phyloP scores from a whole-genome alignment of 495 filamentous ascomycete genomes.

The Glutinoglossum americanum region DNA sequence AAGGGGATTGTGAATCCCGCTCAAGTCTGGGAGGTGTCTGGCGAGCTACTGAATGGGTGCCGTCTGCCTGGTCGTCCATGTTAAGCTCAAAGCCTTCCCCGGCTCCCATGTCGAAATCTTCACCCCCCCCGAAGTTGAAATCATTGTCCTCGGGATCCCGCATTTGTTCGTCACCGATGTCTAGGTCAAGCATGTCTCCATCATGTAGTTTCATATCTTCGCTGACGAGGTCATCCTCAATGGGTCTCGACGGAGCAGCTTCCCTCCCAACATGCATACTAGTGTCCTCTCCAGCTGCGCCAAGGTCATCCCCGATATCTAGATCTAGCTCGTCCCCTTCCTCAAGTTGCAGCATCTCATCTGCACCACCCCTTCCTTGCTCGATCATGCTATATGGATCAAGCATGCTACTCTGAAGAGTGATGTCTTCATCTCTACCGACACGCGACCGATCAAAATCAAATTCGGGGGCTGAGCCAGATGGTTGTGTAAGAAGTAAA shows the following conservation, averaged over 20 bases:
- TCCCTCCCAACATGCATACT: constrained; percentile 16
- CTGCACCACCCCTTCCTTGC: constrained; percentile 23
- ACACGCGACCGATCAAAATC: constrained; percentile 1
- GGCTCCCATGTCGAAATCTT: constrained; percentile 39
- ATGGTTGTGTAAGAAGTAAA: constrained; percentile 14
- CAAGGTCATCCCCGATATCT: constrained; percentile 33
- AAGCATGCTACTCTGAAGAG: constrained; percentile 1
- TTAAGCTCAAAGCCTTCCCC: constrained; percentile 31
- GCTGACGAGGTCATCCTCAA: constrained; percentile 15
- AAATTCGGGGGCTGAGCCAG: neutral
- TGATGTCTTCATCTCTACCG: constrained; percentile 6
- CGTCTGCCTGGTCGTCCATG: constrained; percentile 16
- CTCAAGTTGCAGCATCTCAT: constrained; percentile 36
- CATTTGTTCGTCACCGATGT: constrained; percentile 25
- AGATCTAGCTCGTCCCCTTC: constrained; percentile 33
- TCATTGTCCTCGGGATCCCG: constrained; percentile 5
- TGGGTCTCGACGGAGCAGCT: constrained; percentile 8
- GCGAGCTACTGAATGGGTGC: constrained; percentile 4
- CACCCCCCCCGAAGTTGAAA: constrained; percentile 10
- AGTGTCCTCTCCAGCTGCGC: constrained; percentile 24
- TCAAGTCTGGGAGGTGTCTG: constrained; percentile 21
- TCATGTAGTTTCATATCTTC: constrained; percentile 16
- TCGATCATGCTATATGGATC: constrained; percentile 5
- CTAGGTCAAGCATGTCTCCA: constrained; percentile 29
- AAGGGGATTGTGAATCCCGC: constrained; percentile 44